Evolutionary conservation across 176 grass and related monocot genomes (phyloP), one percentile per base, ranked within the genome.

Genomic region (Aegilops longissima): DNA sequence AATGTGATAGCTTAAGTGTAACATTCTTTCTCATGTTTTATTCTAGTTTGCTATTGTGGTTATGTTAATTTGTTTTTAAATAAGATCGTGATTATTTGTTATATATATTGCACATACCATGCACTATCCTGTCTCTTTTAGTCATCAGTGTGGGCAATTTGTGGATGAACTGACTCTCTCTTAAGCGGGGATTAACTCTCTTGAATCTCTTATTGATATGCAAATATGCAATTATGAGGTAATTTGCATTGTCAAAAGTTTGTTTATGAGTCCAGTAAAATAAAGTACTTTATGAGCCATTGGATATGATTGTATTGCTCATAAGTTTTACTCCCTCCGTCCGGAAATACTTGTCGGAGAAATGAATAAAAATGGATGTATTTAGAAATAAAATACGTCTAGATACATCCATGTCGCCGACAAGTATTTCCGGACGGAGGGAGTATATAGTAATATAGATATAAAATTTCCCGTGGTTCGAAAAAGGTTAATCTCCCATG

Each of bases 1-100:
- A 92, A 91, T 83, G 61, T 80, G 30, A 39, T 59, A 80, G 31
- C 39, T 86, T 16, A 66, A 45, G 11, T 83, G 54, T 17, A 61
- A 69, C 5, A 31, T 76, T 66, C 36, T 38, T 61, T 16, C 27
- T 73, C 20, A 78, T n/a, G 14, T 30, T 61, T 65, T 3, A 8
- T 6, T 76, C 17, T 66, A 36, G 12, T 67, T 66, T 70, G 0
- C 67, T 84, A 14, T 49, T 38, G 18, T 63, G 54, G 18, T 73
- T 61, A n/a, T 59, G 30, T 39, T 61, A 39, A 40, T 27, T 64
- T 80, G 18, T 10, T 10, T 6, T 38, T 7, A 38, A 30, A 5
- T 29, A 20, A 54, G 5, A 51, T 1, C 11, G 12, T 21, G 9
- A 21, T 38, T 70, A 39, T 39, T 70, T 38, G 4, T 70, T 0